These are phyloP conservation scores for Fusarium metavorans DNA, from an alignment of 2,329 filamentous ascomycete species.

Conservation along the genomic window DNA sequence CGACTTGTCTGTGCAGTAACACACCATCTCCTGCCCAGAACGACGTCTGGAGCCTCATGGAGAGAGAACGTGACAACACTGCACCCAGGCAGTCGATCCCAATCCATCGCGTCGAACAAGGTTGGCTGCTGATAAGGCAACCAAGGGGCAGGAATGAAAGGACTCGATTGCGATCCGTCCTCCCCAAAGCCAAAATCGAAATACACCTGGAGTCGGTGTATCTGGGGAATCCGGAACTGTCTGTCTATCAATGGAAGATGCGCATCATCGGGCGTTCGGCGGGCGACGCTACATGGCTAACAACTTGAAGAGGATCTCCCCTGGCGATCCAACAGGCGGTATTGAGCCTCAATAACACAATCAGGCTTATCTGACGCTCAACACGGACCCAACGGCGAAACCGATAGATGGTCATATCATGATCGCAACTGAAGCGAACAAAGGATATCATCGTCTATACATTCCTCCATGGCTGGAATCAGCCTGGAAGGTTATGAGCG, in stretches of 20 bases:
- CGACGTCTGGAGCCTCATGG: conserved; percentile 15
- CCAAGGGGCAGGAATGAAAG: conserved; percentile 18
- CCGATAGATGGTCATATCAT: neutral
- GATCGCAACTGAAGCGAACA: neutral
- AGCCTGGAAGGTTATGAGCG: neutral
- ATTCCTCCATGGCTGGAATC: neutral
- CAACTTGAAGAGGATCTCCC: neutral
- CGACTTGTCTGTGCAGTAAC: neutral
- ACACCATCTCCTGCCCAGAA: neutral
- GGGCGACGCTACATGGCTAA: neutral
- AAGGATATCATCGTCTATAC: neutral
- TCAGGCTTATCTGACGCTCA: neutral
- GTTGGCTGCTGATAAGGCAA: conserved; percentile 17
- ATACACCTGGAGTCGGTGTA: neutral
- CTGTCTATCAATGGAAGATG: neutral
- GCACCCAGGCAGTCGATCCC: neutral
- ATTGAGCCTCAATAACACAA: neutral
- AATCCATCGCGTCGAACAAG: conserved; percentile 23
- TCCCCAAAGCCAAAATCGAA: neutral
- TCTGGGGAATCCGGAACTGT: neutral
- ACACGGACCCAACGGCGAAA: neutral
- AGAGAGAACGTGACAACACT: conserved; percentile 12
- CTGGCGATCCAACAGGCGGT: neutral
- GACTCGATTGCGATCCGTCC: conserved; percentile 7
- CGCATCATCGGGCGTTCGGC: neutral